Base-by-base conservation (phyloP, 179 eudicot species). In the Spinacia oleracea region DNA sequence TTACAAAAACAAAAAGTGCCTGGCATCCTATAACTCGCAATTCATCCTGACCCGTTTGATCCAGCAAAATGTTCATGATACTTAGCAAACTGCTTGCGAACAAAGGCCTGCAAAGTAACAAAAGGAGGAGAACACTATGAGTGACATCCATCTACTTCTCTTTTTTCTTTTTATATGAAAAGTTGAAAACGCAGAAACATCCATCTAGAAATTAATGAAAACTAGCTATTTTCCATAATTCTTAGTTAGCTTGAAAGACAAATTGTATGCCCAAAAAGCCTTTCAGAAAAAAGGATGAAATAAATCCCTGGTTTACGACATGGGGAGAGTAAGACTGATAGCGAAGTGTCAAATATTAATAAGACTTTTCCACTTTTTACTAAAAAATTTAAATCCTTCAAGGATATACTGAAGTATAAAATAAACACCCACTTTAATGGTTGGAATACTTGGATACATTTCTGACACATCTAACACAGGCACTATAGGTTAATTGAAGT, bases 11-110 rank as follows among this genome's bases (percentile, higher is more conserved):
- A 81, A 94, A 94, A 82, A 96, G 89, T 23, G 92, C 90, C 72
- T 90, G 85, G 81, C 98, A 91, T 87, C 99, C 99, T 72, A 89
- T 78, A 68, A 90, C 83, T 80, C 89, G 88, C 84, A 94, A 84
- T 69, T 94, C 99, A 85, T 96, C 95, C 78, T 90, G 90, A 56
- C 91, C 86, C 77, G 90, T 83, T 83, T 96, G 98, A 82, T 94
- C 98, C 89, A 96, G 83, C 73, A 92, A 89, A 85, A 91, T 91
- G 70, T 96, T 92, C 84, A 92, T 84, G 82, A 92, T 86, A 84
- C 91, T 92, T 69, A 96, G 62, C 81, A 94, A 82, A 83, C 97
- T 92, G 84, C 88, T 89, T 3, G 98, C 98, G 75, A 96, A 91
- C 81, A 96, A 88, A 80, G 99, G 95, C 97, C 99, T 96, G 95